Conservation (phyloP, 331 rosid genomes). For the Pyracantha coccinea region DNA sequence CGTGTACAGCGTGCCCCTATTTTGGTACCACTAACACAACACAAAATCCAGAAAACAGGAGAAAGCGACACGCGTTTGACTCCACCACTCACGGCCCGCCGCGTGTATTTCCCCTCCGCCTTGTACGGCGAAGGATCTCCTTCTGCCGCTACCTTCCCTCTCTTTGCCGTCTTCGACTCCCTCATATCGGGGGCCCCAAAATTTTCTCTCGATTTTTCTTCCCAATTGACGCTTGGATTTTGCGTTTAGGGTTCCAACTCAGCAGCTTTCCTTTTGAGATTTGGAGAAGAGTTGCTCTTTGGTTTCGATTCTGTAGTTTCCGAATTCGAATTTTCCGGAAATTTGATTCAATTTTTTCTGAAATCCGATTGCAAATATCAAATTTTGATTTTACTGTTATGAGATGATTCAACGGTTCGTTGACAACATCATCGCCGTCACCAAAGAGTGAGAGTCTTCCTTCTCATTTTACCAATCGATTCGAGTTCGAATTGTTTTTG, state of each 20-base stretch:
- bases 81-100: neutral
- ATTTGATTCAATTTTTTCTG: neutral
- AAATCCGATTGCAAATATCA: neutral
- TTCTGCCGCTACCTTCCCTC: neutral
- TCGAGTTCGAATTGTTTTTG: neutral
- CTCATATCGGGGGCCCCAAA: neutral
- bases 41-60: neutral
- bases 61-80: neutral
- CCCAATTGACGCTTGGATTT: neutral
- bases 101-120: neutral
- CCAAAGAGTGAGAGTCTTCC: slow-evolving; percentile 60
- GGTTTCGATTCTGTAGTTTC: neutral
- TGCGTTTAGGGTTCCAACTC: neutral
- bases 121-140: neutral
- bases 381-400: neutral
- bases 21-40: neutral
- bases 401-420: slow-evolving; percentile 56
- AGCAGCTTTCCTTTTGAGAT: no score
- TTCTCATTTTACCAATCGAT: neutral
- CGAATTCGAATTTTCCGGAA: neutral
- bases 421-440: slow-evolving; percentile 57
- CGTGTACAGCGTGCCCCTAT: no score
- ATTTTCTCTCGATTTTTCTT: slow-evolving; percentile 6
- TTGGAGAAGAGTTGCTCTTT: no score
- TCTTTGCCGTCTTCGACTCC: no score